Evolutionary conservation across 441 rosid genomes (phyloP).

Genomic region (Rhodomyrtus psidioides): DNA sequence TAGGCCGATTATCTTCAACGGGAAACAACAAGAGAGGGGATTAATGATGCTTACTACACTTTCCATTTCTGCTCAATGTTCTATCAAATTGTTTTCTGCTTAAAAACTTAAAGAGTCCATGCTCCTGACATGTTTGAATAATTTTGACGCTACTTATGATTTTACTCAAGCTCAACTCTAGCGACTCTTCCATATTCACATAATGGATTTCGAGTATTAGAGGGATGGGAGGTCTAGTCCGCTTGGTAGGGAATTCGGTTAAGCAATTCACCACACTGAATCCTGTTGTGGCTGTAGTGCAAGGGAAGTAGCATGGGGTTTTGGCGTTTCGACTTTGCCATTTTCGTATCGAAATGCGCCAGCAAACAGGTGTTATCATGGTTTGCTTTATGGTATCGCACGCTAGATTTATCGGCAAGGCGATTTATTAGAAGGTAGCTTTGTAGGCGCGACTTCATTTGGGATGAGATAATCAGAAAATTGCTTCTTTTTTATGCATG

Average conservation of each 20-base stretch:
- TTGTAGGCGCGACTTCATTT: too few species aligned
- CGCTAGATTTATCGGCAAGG: neutral
- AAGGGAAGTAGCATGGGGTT: neutral
- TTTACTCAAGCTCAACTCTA: conserved; percentile 36
- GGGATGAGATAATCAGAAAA: neutral
- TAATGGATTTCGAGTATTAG: neutral
- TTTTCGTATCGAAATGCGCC: neutral
- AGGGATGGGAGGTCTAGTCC: neutral
- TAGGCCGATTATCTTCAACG: neutral
- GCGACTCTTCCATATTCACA: conserved; percentile 11
- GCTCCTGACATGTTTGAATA: neutral
- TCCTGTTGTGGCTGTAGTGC: neutral
- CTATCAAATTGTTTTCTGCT: neutral
- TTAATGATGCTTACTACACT: neutral
- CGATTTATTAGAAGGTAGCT: neutral
- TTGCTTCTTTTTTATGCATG: neutral
- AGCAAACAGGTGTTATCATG: neutral
- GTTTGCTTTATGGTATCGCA: neutral
- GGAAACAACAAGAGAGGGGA: neutral
- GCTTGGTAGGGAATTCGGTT: neutral
- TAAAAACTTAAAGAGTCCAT: neutral
- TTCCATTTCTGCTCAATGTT: neutral
- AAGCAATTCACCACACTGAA: neutral
- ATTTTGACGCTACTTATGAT: neutral
- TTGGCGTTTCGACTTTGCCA: neutral